These are phyloP conservation scores for Erigeron canadensis DNA, from an alignment of 129 eudicot genomes.

Conservation along the genomic window DNA sequence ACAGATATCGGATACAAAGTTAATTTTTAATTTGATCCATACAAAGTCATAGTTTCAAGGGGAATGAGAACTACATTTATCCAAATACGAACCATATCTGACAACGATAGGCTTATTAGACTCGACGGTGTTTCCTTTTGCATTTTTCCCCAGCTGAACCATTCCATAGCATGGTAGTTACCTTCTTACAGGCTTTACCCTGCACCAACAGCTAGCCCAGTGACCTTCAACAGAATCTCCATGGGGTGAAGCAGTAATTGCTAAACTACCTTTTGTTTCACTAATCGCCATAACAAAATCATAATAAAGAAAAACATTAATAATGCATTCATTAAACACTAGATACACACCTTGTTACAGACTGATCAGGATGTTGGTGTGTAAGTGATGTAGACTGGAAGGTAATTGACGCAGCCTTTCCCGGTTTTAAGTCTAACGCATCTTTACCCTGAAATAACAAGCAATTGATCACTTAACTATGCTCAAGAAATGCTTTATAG, in stretches of 20 bases:
- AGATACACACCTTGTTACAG: slow-evolving; percentile 63
- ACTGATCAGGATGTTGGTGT: slow-evolving; percentile 63
- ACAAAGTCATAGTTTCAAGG: no score
- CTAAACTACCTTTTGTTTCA: slow-evolving; percentile 97
- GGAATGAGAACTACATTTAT: no score
- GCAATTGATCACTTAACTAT: slow-evolving; percentile 15
- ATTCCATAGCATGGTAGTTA: no score
- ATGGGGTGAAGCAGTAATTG: slow-evolving; percentile 74
- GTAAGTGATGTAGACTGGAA: slow-evolving; percentile 82
- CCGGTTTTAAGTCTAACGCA: slow-evolving; percentile 73
- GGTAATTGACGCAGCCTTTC: slow-evolving; percentile 69
- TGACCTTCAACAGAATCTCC: slow-evolving; percentile 98
- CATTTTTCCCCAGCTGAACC: no score
- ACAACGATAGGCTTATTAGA: no score
- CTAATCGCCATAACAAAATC: slow-evolving; percentile 42
- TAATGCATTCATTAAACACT: slow-evolving; percentile 9
- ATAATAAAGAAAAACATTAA: slow-evolving; percentile 6
- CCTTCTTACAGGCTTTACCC: no score
- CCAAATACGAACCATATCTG: no score
- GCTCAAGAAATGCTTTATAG: slow-evolving; percentile 12
- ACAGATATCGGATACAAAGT: no score
- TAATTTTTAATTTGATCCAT: no score
- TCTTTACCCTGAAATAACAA: slow-evolving; percentile 73
- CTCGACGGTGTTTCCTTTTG: no score
- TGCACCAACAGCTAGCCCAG: no score